A percentile compares a stretch with the other conserved stretches of the same genome.
These are phyloP conservation scores for Penicillium dipodomyicola DNA, from an alignment of 495 filamentous ascomycete genomes.

Conservation along the genomic window DNA sequence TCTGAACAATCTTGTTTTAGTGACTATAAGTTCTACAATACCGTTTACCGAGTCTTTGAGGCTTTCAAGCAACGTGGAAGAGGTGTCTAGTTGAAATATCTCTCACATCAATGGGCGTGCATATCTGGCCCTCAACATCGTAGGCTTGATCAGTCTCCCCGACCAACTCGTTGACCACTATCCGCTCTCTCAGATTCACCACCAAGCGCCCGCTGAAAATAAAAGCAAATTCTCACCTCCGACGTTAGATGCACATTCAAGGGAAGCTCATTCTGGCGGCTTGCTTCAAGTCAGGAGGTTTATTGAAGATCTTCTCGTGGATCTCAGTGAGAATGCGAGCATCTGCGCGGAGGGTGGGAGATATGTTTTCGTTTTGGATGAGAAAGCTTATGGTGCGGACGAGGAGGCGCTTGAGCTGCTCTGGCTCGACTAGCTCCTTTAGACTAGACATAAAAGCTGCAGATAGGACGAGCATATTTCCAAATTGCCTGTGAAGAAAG, in stretches of 20 bases:
- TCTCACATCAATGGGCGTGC: no score
- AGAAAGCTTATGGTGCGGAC: constrained; percentile 71
- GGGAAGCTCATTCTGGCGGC: background rate
- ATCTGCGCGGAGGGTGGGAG: constrained; percentile 65
- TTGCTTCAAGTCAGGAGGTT: constrained; percentile 22
- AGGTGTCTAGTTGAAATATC: no score
- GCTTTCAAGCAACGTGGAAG: no score
- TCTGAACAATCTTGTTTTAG: no score
- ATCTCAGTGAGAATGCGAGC: constrained; percentile 64
- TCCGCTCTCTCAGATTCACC: no score
- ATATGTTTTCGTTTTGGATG: constrained; percentile 57
- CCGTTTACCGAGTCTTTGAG: no score
- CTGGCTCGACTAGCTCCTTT: constrained; percentile 47
- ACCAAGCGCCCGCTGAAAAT: no score
- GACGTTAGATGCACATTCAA: constrained; percentile 9
- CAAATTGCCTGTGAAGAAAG: constrained; percentile 73
- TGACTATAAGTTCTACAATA: no score
- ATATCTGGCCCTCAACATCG: no score
- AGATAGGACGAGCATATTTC: constrained; percentile 85
- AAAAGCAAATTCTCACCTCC: no score
- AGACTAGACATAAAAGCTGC: constrained; percentile 69
- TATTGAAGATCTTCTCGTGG: constrained; percentile 50
- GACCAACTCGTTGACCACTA: no score
- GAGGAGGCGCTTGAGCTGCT: constrained; percentile 49
- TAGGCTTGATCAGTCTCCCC: no score